A percentile compares a stretch with the other conserved stretches of the same genome.
Conservation (phyloP, 2,329 filamentous ascomycete species). For the Escovopsis sp. region DNA sequence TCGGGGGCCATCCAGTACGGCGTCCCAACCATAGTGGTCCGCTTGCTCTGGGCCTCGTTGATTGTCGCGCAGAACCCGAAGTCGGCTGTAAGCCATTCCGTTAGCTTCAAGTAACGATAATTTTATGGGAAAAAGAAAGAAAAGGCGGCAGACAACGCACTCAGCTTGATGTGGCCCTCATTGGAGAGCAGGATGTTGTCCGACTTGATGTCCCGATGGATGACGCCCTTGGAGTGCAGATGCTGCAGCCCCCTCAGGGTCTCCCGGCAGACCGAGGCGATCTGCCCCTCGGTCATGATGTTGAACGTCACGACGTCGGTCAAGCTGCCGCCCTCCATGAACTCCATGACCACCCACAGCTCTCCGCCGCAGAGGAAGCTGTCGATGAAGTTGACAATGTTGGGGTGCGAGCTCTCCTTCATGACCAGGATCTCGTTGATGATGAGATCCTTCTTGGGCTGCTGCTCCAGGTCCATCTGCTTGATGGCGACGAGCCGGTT, state of each 20-base stretch:
- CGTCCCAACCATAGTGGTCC: conserved; percentile 97
- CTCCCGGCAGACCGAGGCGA: conserved; percentile 89
- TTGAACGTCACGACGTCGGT: conserved; percentile 99
- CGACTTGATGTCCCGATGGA: conserved; percentile 97
- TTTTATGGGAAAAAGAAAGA: too few relatives aligned
- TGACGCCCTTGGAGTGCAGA: conserved; percentile 92
- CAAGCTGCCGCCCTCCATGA: conserved; percentile 95
- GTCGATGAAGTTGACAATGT: conserved; percentile 99
- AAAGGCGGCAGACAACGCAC: conserved; percentile 35
- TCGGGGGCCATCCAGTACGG: conserved; percentile 99
- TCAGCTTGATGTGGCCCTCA: conserved; percentile 94
- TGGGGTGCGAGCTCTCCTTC: conserved; percentile 96
- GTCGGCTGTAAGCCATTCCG: conserved; percentile 47
- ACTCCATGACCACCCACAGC: conserved; percentile 99
- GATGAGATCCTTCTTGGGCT: conserved; percentile 97
- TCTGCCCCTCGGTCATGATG: conserved; percentile 97
- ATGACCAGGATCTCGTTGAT: conserved; percentile 99
- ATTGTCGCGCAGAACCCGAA: conserved; percentile 98
- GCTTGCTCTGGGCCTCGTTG: conserved; percentile 92
- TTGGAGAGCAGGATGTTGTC: conserved; percentile 92
- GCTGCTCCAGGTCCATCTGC: conserved; percentile 98
- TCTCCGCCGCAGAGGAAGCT: conserved; percentile 83
- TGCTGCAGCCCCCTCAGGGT: conserved; percentile 86
- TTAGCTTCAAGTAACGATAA: too few relatives aligned
- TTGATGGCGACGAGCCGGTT: conserved; percentile 94